Evolutionary conservation across 495 filamentous ascomycete genomes (phyloP).

Genomic region (Penicillium egyptiacum): DNA sequence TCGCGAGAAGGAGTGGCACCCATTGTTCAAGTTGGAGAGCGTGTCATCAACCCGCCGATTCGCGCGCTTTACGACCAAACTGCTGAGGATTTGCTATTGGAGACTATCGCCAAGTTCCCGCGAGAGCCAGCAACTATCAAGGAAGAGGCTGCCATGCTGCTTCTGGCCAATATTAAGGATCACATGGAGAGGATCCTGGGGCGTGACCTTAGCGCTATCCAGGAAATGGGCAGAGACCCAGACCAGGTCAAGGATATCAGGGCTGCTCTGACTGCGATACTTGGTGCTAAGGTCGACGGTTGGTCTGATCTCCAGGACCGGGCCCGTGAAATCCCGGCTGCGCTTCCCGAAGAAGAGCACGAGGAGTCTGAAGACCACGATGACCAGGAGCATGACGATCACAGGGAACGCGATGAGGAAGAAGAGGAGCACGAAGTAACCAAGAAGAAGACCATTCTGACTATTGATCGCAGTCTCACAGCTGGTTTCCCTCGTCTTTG

Average conservation of each 20-base stretch:
- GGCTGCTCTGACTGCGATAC: slow-evolving; percentile 46
- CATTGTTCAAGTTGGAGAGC: slow-evolving; percentile 46
- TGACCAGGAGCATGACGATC: not conserved
- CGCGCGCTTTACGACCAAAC: slow-evolving; percentile 50
- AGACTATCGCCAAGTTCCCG: slow-evolving; percentile 50
- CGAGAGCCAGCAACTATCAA: slow-evolving; percentile 50
- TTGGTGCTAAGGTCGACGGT: slow-evolving; percentile 50
- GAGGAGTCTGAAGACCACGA: slow-evolving; percentile 2
- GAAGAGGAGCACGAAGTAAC: slow-evolving; percentile 31
- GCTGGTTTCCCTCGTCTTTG: slow-evolving; percentile 48
- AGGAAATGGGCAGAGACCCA: slow-evolving; percentile 51
- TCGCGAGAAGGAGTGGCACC: slow-evolving; percentile 45
- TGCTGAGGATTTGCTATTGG: slow-evolving; percentile 46
- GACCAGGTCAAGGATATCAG: slow-evolving; percentile 51
- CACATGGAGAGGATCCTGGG: slow-evolving; percentile 53
- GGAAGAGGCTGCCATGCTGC: slow-evolving; percentile 51
- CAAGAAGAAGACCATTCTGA: slow-evolving; percentile 46
- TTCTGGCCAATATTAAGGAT: slow-evolving; percentile 51
- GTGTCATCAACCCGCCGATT: slow-evolving; percentile 47
- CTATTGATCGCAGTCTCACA: slow-evolving; percentile 45
- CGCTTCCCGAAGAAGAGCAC: slow-evolving; percentile 39
- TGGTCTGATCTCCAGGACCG: slow-evolving; percentile 48
- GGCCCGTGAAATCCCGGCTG: slow-evolving; percentile 43
- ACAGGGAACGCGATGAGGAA: slow-evolving; percentile 1
- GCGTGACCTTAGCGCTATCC: slow-evolving; percentile 45